These are phyloP conservation scores for Biscogniauxia sp. DNA, from an alignment of 2,329 filamentous ascomycete species.

Conservation along the genomic window DNA sequence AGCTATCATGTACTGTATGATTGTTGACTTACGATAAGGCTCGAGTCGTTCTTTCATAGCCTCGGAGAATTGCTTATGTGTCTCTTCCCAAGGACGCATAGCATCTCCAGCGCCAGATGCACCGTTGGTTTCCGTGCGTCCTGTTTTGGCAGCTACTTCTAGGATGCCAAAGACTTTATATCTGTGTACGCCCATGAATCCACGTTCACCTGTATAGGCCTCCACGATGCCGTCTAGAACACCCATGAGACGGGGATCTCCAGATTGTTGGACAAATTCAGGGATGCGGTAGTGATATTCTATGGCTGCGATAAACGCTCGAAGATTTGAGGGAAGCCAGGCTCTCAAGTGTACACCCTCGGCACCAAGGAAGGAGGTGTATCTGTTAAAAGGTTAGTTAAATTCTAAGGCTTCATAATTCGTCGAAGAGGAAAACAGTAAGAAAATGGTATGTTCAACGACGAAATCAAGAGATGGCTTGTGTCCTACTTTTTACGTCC, in stretches of 20 bases:
- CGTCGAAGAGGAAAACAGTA: too few species aligned
- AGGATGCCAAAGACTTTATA: constrained; percentile 57
- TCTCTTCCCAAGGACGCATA: constrained; percentile 48
- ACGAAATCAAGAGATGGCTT: not conserved
- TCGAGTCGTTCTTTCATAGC: constrained; percentile 54
- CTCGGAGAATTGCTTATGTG: constrained; percentile 50
- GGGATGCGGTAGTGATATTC: constrained; percentile 54
- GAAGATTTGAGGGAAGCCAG: constrained; percentile 52
- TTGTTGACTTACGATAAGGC: constrained; percentile 38
- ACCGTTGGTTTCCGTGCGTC: constrained; percentile 52
- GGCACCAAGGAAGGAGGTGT: constrained; percentile 47
- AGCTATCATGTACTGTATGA: not conserved
- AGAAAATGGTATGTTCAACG: too few species aligned
- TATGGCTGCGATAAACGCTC: constrained; percentile 54
- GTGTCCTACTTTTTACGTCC: constrained; percentile 41
- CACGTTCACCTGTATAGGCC: constrained; percentile 53
- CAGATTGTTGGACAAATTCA: constrained; percentile 50
- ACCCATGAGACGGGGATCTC: constrained; percentile 49
- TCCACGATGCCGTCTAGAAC: constrained; percentile 55
- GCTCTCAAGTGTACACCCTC: constrained; percentile 53
- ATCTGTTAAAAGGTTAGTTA: constrained; percentile 27
- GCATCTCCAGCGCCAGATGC: constrained; percentile 43
- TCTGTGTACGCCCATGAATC: constrained; percentile 56
- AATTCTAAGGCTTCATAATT: not conserved
- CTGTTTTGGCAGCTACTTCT: constrained; percentile 52